Base-by-base conservation (phyloP, 2,329 filamentous ascomycete genomes). In the Myriosclerotinia scirpicola region DNA sequence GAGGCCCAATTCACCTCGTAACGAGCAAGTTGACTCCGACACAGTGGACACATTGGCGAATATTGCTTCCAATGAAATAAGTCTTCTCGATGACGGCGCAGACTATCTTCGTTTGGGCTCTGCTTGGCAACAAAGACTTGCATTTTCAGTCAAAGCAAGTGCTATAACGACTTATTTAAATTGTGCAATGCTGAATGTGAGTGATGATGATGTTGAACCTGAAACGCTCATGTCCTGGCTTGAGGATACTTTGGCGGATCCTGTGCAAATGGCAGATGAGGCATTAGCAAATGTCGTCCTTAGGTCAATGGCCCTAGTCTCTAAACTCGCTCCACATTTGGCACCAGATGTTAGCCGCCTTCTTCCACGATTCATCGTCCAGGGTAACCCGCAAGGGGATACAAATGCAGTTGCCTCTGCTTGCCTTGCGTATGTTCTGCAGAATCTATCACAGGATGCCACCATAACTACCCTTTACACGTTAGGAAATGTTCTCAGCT, bases 401-500 rank as follows among this genome's bases (percentile, higher is more conserved):
- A 91, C 88, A 15, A 88, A 95, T 54, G 83, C 83, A 2, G 84
- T 94, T 44, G 94, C 94, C 38, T 92, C 93, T n/a, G 87, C 88
- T 71, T 95, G 90, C 72, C 81, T 99, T 44, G 93, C 93, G 2
- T 90, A 89, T 71, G 87, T 96, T 22, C 81, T 99, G 65, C 89
- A 89, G 71, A 84, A 90, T 73, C 83, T 98, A 15, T 96, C 95
- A 1, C 91, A 96, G 73, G 95, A 99, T 80, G 90, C 93, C 46
- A 86, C 97, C 46, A 98, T 99, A 71, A 96, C 93, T 6, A 98
- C 93, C 0, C 82, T 99, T 12, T 99, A 99, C 79, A 95, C 93
- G 0, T 83, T 99, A n/a, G 95, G 95, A 26, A 99, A 99, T 76
- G 90, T 97, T 5, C 83, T 99, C 17, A 97, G 93, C 72, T 89